Conservation (phyloP, 2,329 filamentous ascomycete species). For the Colletotrichum australisinense region DNA sequence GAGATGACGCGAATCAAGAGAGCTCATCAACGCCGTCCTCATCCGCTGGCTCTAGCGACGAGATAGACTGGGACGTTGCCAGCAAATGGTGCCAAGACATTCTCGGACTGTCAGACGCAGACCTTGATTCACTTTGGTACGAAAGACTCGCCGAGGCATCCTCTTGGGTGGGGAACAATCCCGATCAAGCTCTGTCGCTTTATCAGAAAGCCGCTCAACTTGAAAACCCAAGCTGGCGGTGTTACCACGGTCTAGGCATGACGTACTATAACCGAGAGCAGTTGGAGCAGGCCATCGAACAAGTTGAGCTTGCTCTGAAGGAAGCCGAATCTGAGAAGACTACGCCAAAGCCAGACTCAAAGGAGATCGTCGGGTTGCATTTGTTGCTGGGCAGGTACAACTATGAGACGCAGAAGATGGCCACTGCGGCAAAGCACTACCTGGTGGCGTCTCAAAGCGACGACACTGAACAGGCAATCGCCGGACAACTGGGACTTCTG, state of each 20-base stretch:
- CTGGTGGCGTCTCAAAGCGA: neutral
- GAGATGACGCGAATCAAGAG: neutral
- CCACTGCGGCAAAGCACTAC: neutral
- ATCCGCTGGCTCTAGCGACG: neutral
- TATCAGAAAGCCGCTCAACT: neutral
- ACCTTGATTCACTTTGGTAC: neutral
- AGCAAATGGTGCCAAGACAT: neutral
- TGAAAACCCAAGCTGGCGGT: neutral
- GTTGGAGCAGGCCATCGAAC: neutral
- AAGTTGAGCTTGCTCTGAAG: neutral
- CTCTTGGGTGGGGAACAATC: neutral
- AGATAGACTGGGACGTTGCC: neutral
- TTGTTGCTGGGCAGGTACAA: neutral
- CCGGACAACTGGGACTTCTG: neutral
- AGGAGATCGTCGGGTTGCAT: neutral
- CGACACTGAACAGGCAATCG: neutral
- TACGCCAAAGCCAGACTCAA: neutral
- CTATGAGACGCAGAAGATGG: neutral
- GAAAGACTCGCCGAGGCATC: neutral
- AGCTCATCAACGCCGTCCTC: neutral
- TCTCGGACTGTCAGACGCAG: neutral
- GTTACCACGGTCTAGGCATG: neutral
- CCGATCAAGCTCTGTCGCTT: neutral
- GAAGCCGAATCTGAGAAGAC: neutral
- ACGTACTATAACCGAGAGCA: neutral